A percentile compares a stretch with the other conserved stretches of the same genome.
These are phyloP conservation scores for Fusarium sp. DNA, from an alignment of 2,329 filamentous ascomycete genomes.

Conservation along the genomic window DNA sequence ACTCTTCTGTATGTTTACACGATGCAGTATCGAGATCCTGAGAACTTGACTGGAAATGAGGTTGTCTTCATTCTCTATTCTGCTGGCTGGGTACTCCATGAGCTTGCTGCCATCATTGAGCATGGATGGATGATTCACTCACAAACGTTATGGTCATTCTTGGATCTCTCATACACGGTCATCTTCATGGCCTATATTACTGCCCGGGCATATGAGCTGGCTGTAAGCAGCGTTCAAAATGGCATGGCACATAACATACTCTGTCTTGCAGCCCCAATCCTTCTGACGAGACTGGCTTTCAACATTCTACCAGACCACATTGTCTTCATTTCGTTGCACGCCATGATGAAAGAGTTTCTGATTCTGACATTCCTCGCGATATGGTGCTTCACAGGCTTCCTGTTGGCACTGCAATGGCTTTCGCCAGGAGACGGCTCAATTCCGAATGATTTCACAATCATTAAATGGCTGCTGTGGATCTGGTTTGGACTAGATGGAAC, in stretches of 20 bases:
- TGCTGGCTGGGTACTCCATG: constrained; percentile 72
- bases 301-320: constrained; percentile 78
- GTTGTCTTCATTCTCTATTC: constrained; percentile 69
- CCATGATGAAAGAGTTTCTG: constrained; percentile 77
- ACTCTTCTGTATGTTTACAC: constrained; percentile 68
- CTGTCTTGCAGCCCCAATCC: constrained; percentile 70
- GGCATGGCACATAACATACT: constrained; percentile 68
- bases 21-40: constrained; percentile 64
- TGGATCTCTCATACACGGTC: constrained; percentile 72
- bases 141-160: constrained; percentile 77
- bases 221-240: constrained; percentile 53
- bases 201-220: constrained; percentile 64
- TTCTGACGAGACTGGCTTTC: constrained; percentile 75
- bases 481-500: constrained; percentile 78
- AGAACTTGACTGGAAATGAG: constrained; percentile 59
- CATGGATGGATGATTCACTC: constrained; percentile 73
- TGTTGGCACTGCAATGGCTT: constrained; percentile 74
- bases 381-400: constrained; percentile 75
- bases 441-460: constrained; percentile 61
- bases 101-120: constrained; percentile 70
- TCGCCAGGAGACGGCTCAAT: constrained; percentile 33
- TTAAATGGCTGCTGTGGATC: constrained; percentile 80
- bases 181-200: constrained; percentile 69
- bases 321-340: constrained; percentile 75
- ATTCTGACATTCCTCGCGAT: constrained; percentile 70